Base-by-base conservation (phyloP, 805 yeast species). In the Teunomyces panamensis region DNA sequence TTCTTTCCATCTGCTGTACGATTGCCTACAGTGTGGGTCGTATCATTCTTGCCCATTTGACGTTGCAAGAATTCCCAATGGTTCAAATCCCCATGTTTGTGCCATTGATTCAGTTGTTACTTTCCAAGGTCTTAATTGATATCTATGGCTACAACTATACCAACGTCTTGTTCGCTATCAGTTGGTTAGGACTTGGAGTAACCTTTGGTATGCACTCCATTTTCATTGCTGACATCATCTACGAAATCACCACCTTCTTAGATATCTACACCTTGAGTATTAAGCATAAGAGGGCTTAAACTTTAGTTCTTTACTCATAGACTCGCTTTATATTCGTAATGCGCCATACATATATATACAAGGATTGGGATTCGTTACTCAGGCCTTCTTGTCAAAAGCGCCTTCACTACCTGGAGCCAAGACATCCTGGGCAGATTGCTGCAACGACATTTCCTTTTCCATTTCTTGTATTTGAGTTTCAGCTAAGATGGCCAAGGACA, bases 401-500 rank as follows among this genome's bases (percentile, higher is more conserved):
- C 37, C 20, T 24, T 42, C 45, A 20, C 35, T 29, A 52, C 87
- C 87, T 52, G 86, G 83, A 37, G 89, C 86, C 59, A 87, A 71
- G 41, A 86, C 79, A 49, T 84, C 90, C 60, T 81, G 84, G 24
- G 90, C 85, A 52, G 85, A 84, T 67, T 84, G 86, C 68, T 86
- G 92, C 62, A 86, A 73, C 49, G 85, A 82, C 78, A 89, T 84
- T 65, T 90, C 94, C 75, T 87, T 89, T 76, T 91, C 97, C 85
- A 89, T 80, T 74, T 91, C 97, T 64, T 85, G 83, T 67, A 91
- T 80, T 75, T 92, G 97, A 65, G 90, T 95, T 74, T 92, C 97
- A 51, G 90, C 84, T 60, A 94, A 77, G 58, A 94, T 87, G 45
- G 96, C 85, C 59, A 94, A 76, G 7, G 96, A 84, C 58, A 89